phyloP scores from a whole-genome alignment of 768 basidiomycete genomes.

The Leccinum disarticulatum region DNA sequence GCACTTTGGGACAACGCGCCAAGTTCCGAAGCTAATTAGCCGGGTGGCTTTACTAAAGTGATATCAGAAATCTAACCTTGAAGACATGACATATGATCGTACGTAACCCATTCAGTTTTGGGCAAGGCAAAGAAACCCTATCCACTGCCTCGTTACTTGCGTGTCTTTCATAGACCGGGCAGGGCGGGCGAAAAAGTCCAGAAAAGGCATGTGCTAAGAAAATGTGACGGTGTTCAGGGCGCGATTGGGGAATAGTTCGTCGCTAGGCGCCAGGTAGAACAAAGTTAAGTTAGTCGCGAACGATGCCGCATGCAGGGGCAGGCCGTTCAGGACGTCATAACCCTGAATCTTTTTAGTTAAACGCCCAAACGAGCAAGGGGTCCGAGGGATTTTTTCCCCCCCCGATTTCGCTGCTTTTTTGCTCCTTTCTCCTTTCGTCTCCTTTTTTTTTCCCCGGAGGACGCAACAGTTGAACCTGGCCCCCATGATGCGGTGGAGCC shows the following conservation, averaged over 20 bases:
- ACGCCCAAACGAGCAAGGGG: conserved; percentile 8
- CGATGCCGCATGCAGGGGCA: background rate
- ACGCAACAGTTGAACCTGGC: background rate
- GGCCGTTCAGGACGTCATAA: conserved; percentile 24
- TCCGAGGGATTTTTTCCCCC: conserved; percentile 5
- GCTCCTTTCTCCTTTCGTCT: background rate
- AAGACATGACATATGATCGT: conserved; percentile 14
- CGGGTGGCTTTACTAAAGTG: conserved; percentile 11
- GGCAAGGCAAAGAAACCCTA: conserved; percentile 13
- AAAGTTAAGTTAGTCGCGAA: conserved; percentile 28
- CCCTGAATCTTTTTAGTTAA: conserved; percentile 20
- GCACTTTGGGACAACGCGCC: conserved; percentile 3
- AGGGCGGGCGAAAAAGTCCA: conserved; percentile 5
- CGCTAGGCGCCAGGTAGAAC: conserved; percentile 4
- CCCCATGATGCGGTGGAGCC: conserved; percentile 1
- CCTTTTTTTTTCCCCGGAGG: background rate
- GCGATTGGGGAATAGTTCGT: conserved; percentile 3
- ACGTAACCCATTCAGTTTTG: conserved; percentile 24
- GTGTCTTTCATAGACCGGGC: conserved; percentile 5
- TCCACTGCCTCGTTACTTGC: conserved; percentile 20
- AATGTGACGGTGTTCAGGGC: conserved; percentile 14
- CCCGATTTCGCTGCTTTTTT: background rate
- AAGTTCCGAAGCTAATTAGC: conserved; percentile 18
- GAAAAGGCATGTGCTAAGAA: conserved; percentile 19
- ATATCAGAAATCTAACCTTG: conserved; percentile 31